phyloP scores from a whole-genome alignment of 192 early-diverging fungal genomes.

The Linnemannia zychae region DNA sequence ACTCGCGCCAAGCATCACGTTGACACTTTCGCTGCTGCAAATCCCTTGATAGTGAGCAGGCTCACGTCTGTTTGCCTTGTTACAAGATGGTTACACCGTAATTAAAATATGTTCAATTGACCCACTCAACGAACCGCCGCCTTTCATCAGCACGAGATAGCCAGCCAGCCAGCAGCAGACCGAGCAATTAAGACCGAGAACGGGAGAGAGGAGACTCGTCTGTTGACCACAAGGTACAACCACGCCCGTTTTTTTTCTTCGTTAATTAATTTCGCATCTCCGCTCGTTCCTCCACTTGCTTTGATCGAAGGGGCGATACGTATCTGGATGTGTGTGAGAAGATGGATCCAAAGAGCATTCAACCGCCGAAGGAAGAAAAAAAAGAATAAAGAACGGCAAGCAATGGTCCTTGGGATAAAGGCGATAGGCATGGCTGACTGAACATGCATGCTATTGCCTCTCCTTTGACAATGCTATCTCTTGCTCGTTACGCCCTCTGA shows the following conservation, averaged over 20 bases:
- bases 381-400: not conserved
- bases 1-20: slow-evolving; percentile 1
- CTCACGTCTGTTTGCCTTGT: not conserved
- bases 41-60: not conserved
- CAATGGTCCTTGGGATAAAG: not conserved
- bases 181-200: no score
- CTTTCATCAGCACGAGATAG: not conserved
- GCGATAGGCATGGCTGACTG: no score
- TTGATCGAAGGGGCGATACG: not conserved
- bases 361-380: not conserved
- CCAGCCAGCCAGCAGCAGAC: no score
- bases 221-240: not conserved
- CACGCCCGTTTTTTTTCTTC: not conserved
- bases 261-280: not conserved
- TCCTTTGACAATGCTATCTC: no score
- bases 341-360: not conserved
- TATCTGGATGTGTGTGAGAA: not conserved
- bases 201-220: no score
- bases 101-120: not conserved
- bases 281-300: not conserved
- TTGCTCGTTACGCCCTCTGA: no score
- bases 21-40: no score
- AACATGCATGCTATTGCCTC: no score
- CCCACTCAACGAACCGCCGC: not conserved
- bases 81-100: not conserved